Evolutionary conservation across 805 yeast genomes (phyloP).

Genomic region (Candida tibetensis): DNA sequence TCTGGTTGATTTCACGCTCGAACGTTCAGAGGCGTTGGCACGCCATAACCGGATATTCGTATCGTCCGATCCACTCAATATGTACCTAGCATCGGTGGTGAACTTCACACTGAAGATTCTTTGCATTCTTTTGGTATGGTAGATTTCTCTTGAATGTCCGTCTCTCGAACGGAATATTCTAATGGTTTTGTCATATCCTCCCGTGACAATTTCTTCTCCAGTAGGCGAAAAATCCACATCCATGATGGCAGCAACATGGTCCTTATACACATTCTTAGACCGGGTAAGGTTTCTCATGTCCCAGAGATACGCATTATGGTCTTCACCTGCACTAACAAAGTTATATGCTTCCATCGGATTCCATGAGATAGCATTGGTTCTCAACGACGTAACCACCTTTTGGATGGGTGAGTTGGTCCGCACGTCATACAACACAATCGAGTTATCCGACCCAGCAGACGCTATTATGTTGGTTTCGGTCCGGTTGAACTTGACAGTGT

Average conservation of each 20-base stretch:
- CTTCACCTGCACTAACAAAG: conserved; percentile 90
- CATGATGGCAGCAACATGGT: conserved; percentile 94
- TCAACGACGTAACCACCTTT: conserved; percentile 75
- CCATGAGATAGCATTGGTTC: conserved; percentile 88
- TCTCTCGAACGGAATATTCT: conserved; percentile 71
- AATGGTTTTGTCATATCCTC: conserved; percentile 91
- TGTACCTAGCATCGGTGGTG: conserved; percentile 86
- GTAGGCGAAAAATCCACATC: conserved; percentile 95
- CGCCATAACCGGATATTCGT: conserved; percentile 96
- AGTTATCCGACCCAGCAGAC: conserved; percentile 80
- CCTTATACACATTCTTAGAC: conserved; percentile 83
- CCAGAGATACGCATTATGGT: conserved; percentile 90
- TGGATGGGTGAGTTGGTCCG: conserved; percentile 92
- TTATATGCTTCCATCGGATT: conserved; percentile 97
- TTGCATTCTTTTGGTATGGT: conserved; percentile 98
- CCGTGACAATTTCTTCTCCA: conserved; percentile 93
- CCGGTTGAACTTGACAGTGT: conserved; percentile 78
- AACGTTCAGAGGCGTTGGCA: conserved; percentile 77
- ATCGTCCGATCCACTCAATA: conserved; percentile 91
- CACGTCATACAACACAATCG: conserved; percentile 84
- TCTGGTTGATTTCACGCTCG: conserved; percentile 75
- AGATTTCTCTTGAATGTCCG: conserved; percentile 93
- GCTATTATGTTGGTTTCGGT: conserved; percentile 89
- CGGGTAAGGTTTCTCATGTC: conserved; percentile 91
- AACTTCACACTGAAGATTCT: conserved; percentile 79